Percentiles rank a stretch among this genome's conserved stretches.
Conservation (phyloP, 345 rosid genomes). For the Lepidium africanum region DNA sequence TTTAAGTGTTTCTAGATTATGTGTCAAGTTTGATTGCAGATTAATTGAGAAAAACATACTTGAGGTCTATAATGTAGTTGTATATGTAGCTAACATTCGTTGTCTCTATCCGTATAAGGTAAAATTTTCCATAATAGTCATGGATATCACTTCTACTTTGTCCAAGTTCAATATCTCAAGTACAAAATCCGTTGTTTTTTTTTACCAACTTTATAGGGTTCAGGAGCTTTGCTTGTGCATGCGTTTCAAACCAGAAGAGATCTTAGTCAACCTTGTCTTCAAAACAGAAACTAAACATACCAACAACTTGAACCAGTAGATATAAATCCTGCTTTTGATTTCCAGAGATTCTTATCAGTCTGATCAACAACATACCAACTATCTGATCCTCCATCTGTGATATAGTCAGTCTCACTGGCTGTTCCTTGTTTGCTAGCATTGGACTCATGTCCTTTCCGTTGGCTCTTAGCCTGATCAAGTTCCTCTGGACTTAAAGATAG, state of each 20-base stretch:
- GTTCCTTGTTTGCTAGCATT: constrained; percentile 49
- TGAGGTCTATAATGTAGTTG: too few relatives aligned
- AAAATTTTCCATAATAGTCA: constrained; percentile 46
- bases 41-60: too few relatives aligned
- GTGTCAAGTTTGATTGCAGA: too few relatives aligned
- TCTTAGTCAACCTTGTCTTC: constrained; percentile 3
- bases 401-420: constrained; percentile 41
- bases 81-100: too few relatives aligned
- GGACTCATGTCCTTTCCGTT: constrained; percentile 60
- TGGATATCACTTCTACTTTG: constrained; percentile 79
- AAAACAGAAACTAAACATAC: constrained; percentile 36
- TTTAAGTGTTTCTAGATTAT: too few relatives aligned
- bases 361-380: constrained; percentile 34
- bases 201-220: constrained; percentile 88
- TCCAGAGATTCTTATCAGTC: constrained; percentile 66
- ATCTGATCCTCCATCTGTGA: constrained; percentile 51
- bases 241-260: constrained; percentile 20
- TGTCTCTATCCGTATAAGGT: too few relatives aligned
- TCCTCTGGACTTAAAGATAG: constrained; percentile 68
- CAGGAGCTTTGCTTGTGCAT: constrained; percentile 84
- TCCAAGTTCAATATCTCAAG: constrained; percentile 83
- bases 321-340: constrained; percentile 95
- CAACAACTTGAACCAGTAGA: constrained; percentile 91
- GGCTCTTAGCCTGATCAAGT: constrained; percentile 59
- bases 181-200: constrained; percentile 56